phyloP scores from a whole-genome alignment of 2,329 filamentous ascomycete genomes.

The Penicillium sp. region DNA sequence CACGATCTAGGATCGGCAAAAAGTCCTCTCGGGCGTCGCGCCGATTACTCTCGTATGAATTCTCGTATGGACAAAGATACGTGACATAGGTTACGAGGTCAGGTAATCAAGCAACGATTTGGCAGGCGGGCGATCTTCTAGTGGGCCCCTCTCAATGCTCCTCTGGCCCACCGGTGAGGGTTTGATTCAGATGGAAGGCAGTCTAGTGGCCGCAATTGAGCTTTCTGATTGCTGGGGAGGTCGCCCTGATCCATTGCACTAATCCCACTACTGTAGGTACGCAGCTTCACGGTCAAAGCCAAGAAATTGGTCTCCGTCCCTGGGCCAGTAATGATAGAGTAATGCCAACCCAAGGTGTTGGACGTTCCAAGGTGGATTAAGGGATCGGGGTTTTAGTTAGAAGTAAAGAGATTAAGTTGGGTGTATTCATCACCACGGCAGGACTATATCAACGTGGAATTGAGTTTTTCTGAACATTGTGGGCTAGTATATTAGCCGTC shows the following conservation, averaged over 20 bases:
- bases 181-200: constrained; percentile 19
- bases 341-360: constrained; percentile 2
- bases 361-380: background rate
- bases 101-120: constrained; percentile 22
- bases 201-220: constrained; percentile 11
- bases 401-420: constrained; percentile 2
- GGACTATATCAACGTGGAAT: background rate
- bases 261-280: constrained; percentile 38
- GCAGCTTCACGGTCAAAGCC: constrained; percentile 23
- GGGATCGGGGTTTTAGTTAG: background rate
- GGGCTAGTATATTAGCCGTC: too few species aligned
- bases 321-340: constrained; percentile 5
- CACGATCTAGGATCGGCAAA: constrained; percentile 35
- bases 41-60: background rate
- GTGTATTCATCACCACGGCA: background rate
- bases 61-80: constrained; percentile 1
- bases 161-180: constrained; percentile 28
- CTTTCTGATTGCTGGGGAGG: constrained; percentile 24
- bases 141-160: constrained; percentile 27
- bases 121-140: constrained; percentile 35
- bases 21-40: constrained; percentile 19
- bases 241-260: constrained; percentile 8
- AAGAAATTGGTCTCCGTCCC: constrained; percentile 10
- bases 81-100: background rate
- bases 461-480: too few species aligned